Evolutionary conservation across 441 rosid species (phyloP), one percentile per base, ranked within the genome.

Genomic region (Erysimum pusillum): DNA sequence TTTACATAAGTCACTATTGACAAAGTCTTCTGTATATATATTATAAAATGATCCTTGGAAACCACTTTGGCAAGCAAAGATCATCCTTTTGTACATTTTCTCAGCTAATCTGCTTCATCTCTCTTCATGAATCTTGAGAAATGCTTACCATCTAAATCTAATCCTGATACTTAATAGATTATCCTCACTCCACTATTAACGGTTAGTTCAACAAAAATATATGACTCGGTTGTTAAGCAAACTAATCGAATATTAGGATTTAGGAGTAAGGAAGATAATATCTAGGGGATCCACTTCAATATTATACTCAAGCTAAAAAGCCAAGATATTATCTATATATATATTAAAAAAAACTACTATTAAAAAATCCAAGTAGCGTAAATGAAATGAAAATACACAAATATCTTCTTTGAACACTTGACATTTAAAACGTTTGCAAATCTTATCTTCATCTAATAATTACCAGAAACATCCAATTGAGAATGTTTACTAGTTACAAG

Each of bases 111-210:
- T 22, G 3, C 9, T 17, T 67, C 11, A 75, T 25, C 20, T 38
- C 54, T 28, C 57, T 53, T 20, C 10, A 59, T 48, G 12, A 39
- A 56, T 48, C 32, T 63, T 56, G 41, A 39, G 57, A 67, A 45
- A 4, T 36, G 71, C 45, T 69, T 35, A 70, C 59, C 80, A 63
- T n/a, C n/a, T n/a, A n/a, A n/a, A n/a, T n/a, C n/a, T 77, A 69
- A 9, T 60, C 58, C n/a, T 61, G 17, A 44, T 51, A 66, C 34
- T 46, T 46, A n/a, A 35, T 25, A 36, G 10, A 64, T 45, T 45
- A 58, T 18, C 6, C 44, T 45, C n/a, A n/a, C n/a, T n/a, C n/a
- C 57, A 17, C 7, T 20, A n/a, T 42, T 15, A 38, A n/a, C 51
- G 9, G 34, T 75, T 74, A 67, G 73, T 4, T 59, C 67, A 75